Percentiles rank a stretch among this genome's conserved stretches.
Conservation (phyloP, 805 yeast genomes). For the Lipomyces chichibuensis region DNA sequence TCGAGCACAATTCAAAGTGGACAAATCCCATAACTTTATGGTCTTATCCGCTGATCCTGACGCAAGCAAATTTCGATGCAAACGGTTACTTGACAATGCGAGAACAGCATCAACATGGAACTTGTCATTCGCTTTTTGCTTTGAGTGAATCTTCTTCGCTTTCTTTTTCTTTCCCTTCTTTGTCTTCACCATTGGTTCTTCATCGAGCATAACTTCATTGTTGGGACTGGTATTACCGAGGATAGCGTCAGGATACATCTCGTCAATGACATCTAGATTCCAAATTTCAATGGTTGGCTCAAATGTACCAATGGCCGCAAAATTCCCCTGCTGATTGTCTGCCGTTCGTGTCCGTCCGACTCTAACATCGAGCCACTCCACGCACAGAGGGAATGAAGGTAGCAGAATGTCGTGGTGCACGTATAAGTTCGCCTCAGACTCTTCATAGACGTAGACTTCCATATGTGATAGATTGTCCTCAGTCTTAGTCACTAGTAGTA, state of each 20-base stretch:
- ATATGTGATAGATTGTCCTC: constrained; percentile 92
- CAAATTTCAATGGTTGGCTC: constrained; percentile 97
- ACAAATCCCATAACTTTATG: constrained; percentile 92
- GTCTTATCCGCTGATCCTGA: constrained; percentile 96
- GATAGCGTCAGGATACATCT: constrained; percentile 91
- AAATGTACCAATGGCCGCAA: constrained; percentile 95
- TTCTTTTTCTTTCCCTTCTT: constrained; percentile 48
- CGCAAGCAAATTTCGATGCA: constrained; percentile 81
- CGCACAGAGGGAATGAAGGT: constrained; percentile 95
- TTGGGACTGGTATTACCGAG: constrained; percentile 61
- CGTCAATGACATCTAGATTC: constrained; percentile 91
- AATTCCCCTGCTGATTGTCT: constrained; percentile 69
- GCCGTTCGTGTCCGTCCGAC: constrained; percentile 51
- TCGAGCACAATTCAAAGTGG: constrained; percentile 71
- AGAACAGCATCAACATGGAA: constrained; percentile 95
- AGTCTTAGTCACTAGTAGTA: constrained; percentile 88
- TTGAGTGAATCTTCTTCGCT: constrained; percentile 59
- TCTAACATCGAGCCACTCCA: constrained; percentile 86
- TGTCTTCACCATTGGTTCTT: constrained; percentile 32
- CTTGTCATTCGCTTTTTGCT: constrained; percentile 56
- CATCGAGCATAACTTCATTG: constrained; percentile 47
- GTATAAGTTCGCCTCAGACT: constrained; percentile 78
- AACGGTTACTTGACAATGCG: constrained; percentile 78
- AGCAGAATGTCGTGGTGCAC: constrained; percentile 97
- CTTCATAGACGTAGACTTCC: constrained; percentile 94